Evolutionary conservation across 345 rosid species (phyloP), one percentile per base, ranked within the genome.

Genomic region (Viola odorata): DNA sequence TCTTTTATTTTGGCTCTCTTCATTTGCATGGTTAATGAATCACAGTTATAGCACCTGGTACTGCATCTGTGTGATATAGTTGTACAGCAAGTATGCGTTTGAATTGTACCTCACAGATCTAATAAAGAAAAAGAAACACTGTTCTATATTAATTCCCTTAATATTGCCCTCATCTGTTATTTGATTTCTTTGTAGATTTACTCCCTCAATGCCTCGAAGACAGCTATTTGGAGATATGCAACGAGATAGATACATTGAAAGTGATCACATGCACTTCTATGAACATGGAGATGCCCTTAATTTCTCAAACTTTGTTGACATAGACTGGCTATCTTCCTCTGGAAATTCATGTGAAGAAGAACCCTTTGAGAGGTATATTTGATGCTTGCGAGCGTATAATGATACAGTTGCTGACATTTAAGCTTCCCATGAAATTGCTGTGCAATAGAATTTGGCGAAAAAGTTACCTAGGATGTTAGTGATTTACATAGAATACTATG

Each of bases 281-380:
- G 96, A 86, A 63, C 79, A 82, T 51, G 85, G 84, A 57, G 95
- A 81, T 74, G 57, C 66, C 59, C 79, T 80, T 58, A 91, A 75
- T 71, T 84, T 70, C 80, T 95, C 96, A 40, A 95, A 95, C 77
- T 95, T 95, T 75, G 77, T 95, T 69, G 97, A 95, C 75, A 67
- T 91, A 42, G 97, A 91, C 68, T 84, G 95, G 94, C 83, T 95
- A 40, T 95, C 97, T 5, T 95, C 97, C 37, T 86, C 96, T 1
- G 97, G 88, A 64, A 91, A 85, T 71, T 88, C 95, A 60, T 88
- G 87, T 5, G 96, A 95, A 58, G 95, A 88, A 48, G 96, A 95
- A 69, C 85, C 74, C 53, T 81, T 73, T 69, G 87, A 82, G 77
- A 95, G 99, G 99, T 95, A 85, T 47, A 69, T 72, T 61, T 40